Conservation (phyloP, 2,329 filamentous ascomycete species). For the Trichoderma arundinaceum region DNA sequence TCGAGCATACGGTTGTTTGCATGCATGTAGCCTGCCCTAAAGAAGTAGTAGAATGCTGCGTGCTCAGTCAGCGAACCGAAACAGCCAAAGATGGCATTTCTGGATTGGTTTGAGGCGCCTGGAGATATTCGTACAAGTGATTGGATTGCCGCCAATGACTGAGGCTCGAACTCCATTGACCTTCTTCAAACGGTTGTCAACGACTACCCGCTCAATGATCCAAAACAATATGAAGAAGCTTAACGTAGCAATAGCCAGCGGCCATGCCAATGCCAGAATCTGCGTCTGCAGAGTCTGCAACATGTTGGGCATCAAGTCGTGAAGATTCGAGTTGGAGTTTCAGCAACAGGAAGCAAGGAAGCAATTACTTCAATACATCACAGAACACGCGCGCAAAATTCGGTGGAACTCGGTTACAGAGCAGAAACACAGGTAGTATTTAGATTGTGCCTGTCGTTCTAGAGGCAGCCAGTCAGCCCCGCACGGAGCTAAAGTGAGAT, state of each 20-base stretch:
- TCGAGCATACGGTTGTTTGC: constrained; percentile 34
- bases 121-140: constrained; percentile 9
- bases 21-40: constrained; percentile 39
- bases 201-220: constrained; percentile 5
- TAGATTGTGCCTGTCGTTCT: background rate
- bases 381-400: background rate
- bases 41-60: constrained; percentile 19
- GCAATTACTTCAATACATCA: background rate
- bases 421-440: background rate
- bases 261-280: background rate
- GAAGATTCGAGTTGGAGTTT: background rate
- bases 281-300: constrained; percentile 4
- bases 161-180: constrained; percentile 24
- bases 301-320: background rate
- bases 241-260: constrained; percentile 3
- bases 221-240: constrained; percentile 1
- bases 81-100: background rate
- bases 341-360: background rate
- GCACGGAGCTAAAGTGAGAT: constrained; percentile 1
- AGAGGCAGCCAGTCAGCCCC: constrained; percentile 5
- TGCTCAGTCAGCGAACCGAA: too few species aligned
- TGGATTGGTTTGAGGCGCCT: background rate
- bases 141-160: constrained; percentile 10
- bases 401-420: background rate
- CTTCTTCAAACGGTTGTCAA: constrained; percentile 20